Base-by-base conservation (phyloP, 495 filamentous ascomycete species). In the Penicillium samsonianum region DNA sequence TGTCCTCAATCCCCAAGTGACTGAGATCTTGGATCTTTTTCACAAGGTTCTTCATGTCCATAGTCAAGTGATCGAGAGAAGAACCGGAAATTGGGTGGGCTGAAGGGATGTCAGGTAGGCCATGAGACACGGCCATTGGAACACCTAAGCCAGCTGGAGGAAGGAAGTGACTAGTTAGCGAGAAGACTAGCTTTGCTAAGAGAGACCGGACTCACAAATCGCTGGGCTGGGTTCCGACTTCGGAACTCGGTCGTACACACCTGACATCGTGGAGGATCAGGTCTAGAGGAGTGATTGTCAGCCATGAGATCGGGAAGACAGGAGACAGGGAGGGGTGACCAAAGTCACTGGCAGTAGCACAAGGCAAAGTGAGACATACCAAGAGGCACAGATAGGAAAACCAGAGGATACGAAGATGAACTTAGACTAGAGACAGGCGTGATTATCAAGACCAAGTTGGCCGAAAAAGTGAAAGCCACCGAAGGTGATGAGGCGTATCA, bases 1-100 rank as follows among this genome's bases (percentile, higher is more conserved):
- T 80, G 41, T 80, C 73, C 26, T 82, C 80, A 8, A 82, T 78
- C 0, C 80, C 80, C 2, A 82, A 61, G 33, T 79, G 71, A 9
- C 76, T 69, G 0, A 82, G 61, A 17, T 73, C 69, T 53, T 79
- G 77, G 0, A 82, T 76, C n/a, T 70, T 74, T n/a, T 67, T 73
- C 0, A 82, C 73, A 5, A 82, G 59, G 2, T 54, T 55, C 30
- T 73, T 74, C 60, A 82, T 78, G 9, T 75, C 72, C 2, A 72
- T 51, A 0, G 69, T 62, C 20, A 81, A 55, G 0, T 70, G 19
- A 3, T 76, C 64, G 0, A 82, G 60, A 0, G 65, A 31, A 0
- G 28, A 22, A 12, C 1, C n/a, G n/a, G 16, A 26, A 1, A 47
- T 17, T n/a, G 26, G 4, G 0, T 47, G n/a, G 26, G 4, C 2